Conservation (phyloP, 305 asterid genomes). For the Solanum hybrid region DNA sequence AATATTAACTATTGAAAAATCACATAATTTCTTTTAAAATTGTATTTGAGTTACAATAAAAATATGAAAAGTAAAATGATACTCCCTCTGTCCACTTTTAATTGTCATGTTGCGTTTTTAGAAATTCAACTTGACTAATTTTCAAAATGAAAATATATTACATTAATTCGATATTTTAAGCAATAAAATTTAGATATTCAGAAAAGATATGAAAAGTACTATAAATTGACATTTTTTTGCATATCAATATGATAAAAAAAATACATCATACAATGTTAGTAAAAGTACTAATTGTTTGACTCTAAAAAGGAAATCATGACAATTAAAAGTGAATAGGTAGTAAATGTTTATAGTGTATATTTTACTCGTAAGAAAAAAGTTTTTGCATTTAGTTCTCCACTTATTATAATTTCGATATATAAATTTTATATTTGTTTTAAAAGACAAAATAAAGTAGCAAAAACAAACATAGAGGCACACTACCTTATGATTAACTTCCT, state of each 20-base stretch:
- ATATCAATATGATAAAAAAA: background rate
- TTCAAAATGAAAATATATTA: no score
- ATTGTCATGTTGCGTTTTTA: background rate
- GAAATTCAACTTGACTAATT: background rate
- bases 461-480: background rate
- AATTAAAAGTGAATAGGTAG: background rate
- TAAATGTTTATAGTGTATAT: background rate
- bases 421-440: no score
- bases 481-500: background rate
- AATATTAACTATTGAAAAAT: no score
- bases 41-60: background rate
- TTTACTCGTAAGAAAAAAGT: no score
- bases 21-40: no score
- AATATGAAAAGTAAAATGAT: background rate
- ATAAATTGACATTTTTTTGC: background rate
- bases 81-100: background rate
- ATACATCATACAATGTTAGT: background rate
- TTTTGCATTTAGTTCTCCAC: background rate
- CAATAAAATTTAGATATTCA: no score
- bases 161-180: no score
- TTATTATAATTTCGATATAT: background rate
- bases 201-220: no score
- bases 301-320: background rate
- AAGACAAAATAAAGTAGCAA: background rate
- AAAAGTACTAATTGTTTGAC: background rate